Conservation (phyloP, 1,284 basidiomycete genomes). For the Ustilago trichophora region DNA sequence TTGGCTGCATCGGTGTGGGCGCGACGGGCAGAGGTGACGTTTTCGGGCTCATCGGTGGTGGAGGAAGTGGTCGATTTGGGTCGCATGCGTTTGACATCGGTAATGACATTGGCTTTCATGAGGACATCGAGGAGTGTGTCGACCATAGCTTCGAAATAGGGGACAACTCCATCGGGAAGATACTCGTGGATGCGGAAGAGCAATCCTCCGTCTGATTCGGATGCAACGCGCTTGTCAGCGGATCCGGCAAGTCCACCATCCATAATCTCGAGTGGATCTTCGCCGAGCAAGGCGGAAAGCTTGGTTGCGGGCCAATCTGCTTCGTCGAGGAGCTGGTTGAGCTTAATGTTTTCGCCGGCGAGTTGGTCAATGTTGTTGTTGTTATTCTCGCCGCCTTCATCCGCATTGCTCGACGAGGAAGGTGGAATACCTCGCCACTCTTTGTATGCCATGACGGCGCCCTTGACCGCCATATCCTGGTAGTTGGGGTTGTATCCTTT, state of each 20-base stretch:
- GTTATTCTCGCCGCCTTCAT: slow-evolving; percentile 7
- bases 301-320: slow-evolving; percentile 70
- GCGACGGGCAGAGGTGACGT: slow-evolving; percentile 70
- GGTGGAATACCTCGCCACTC: slow-evolving; percentile 70
- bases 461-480: slow-evolving; percentile 97
- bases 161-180: slow-evolving; percentile 82
- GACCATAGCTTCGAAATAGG: slow-evolving; percentile 78
- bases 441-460: slow-evolving; percentile 93
- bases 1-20: slow-evolving; percentile 68
- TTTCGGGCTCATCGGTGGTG: slow-evolving; percentile 38
- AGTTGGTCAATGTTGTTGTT: slow-evolving; percentile 26
- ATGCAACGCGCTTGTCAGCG: slow-evolving; percentile 13
- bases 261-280: slow-evolving; percentile 55
- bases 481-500: slow-evolving; percentile 95
- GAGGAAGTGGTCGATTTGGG: slow-evolving; percentile 9
- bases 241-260: slow-evolving; percentile 62
- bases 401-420: neutral
- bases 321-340: slow-evolving; percentile 41
- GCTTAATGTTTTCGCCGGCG: slow-evolving; percentile 28
- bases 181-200: slow-evolving; percentile 83
- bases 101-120: slow-evolving; percentile 74
- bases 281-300: slow-evolving; percentile 74
- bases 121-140: slow-evolving; percentile 76
- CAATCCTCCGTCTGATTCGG: slow-evolving; percentile 23
- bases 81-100: slow-evolving; percentile 46